A percentile compares a stretch with the other conserved stretches of the same genome.
Conservation (phyloP, 352 stramenopile species). For the Pythium insidiosum region DNA sequence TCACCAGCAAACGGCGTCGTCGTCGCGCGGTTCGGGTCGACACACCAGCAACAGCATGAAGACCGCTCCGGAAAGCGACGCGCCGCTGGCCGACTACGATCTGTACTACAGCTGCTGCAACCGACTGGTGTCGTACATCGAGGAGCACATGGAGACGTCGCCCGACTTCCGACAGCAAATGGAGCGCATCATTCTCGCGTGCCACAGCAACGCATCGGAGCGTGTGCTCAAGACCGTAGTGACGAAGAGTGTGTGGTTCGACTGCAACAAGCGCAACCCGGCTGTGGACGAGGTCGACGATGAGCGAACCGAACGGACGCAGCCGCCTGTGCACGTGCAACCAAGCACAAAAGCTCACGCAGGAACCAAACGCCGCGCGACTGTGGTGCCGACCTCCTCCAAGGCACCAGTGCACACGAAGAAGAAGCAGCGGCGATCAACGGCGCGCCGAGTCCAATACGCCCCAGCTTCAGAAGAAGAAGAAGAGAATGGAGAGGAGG, state of each 20-base stretch:
- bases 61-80: conserved; percentile 1
- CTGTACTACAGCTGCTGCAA: conserved; percentile 48
- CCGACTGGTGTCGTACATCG: conserved; percentile 53
- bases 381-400: too few relatives aligned
- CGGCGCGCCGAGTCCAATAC: too few relatives aligned
- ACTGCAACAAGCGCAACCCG: conserved; percentile 3
- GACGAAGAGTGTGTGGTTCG: conserved; percentile 61
- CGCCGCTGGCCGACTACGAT: conserved; percentile 33
- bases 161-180: conserved; percentile 48
- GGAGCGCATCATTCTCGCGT: conserved; percentile 63
- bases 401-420: too few relatives aligned
- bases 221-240: conserved; percentile 43
- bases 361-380: too few relatives aligned
- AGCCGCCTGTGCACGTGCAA: too few relatives aligned
- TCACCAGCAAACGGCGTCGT: not conserved
- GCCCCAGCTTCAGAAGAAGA: conserved; percentile 12
- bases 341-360: too few relatives aligned
- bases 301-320: too few relatives aligned
- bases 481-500: conserved; percentile 19
- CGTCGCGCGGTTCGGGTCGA: too few relatives aligned
- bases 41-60: conserved; percentile 5
- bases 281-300: conserved; percentile 6
- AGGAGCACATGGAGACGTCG: conserved; percentile 52
- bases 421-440: too few relatives aligned
- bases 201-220: conserved; percentile 42